Conservation (phyloP, 2,329 filamentous ascomycete species). For the Aspergillus udagawae region DNA sequence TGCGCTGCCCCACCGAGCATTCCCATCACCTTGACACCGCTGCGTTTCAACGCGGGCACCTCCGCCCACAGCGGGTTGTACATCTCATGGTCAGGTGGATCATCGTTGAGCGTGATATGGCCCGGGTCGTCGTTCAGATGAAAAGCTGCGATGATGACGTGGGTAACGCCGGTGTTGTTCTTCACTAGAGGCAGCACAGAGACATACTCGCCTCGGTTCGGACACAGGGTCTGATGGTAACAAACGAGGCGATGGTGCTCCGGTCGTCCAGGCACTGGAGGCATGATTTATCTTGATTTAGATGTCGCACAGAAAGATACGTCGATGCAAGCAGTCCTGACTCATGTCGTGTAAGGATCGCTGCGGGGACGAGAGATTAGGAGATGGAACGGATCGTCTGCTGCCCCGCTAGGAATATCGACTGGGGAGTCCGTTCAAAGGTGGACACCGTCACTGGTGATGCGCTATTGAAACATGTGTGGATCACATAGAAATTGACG, state of each 20-base stretch:
- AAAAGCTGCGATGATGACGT: slow-evolving; percentile 81
- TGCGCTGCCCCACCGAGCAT: slow-evolving; percentile 84
- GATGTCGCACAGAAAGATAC: neutral
- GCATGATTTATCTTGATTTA: slow-evolving; percentile 26
- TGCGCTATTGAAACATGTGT: neutral
- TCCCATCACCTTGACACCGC: slow-evolving; percentile 73
- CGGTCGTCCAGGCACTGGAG: slow-evolving; percentile 29
- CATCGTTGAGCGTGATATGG: slow-evolving; percentile 75
- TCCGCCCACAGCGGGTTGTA: slow-evolving; percentile 77
- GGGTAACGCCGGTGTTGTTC: slow-evolving; percentile 63
- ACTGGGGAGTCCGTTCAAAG: neutral
- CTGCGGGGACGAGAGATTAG: neutral
- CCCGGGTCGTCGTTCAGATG: slow-evolving; percentile 70
- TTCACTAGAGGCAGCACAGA: slow-evolving; percentile 60
- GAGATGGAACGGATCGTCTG: neutral
- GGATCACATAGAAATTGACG: neutral
- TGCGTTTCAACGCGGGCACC: slow-evolving; percentile 64
- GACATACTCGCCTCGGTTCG: slow-evolving; percentile 50
- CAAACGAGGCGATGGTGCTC: slow-evolving; percentile 37
- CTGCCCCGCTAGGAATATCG: neutral
- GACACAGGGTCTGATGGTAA: slow-evolving; percentile 65
- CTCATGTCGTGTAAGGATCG: neutral
- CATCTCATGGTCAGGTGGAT: slow-evolving; percentile 61
- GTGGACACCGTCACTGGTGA: neutral
- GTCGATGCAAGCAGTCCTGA: neutral